phyloP scores from a whole-genome alignment of 1,284 basidiomycete genomes.

The Apiotrichum domesticum region DNA sequence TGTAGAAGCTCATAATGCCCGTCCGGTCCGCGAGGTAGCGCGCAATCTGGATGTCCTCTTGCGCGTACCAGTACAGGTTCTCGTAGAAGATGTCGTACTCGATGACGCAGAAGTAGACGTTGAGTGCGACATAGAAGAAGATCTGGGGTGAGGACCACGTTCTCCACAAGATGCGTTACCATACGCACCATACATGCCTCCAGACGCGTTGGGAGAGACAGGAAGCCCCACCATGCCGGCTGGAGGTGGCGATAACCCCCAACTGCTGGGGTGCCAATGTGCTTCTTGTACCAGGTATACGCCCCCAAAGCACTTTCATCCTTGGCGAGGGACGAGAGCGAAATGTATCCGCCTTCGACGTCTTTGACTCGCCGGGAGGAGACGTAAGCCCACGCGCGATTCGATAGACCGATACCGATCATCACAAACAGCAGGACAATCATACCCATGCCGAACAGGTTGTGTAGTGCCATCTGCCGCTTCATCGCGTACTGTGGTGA shows the following conservation, averaged over 20 bases:
- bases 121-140: constrained; percentile 20
- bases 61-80: constrained; percentile 16
- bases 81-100: constrained; percentile 53
- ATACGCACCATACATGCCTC: constrained; percentile 18
- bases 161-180: not conserved
- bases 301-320: not conserved
- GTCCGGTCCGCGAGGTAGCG: constrained; percentile 26
- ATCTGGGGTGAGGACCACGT: constrained; percentile 10
- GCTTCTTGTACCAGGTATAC: constrained; percentile 16
- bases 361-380: not conserved
- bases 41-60: constrained; percentile 9
- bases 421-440: constrained; percentile 19
- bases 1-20: constrained; percentile 29
- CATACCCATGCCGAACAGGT: constrained; percentile 22
- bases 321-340: not conserved
- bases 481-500: not conserved
- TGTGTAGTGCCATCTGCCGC: constrained; percentile 13
- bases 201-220: constrained; percentile 23
- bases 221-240: constrained; percentile 16
- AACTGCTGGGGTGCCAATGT: constrained; percentile 19
- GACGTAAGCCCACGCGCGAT: constrained; percentile 2
- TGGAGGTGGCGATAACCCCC: constrained; percentile 20
- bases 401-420: constrained; percentile 16
- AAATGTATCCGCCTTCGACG: not conserved
- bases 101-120: constrained; percentile 41